Evolutionary conservation across 805 yeast genomes (phyloP), one percentile per base, ranked within the genome.

Genomic region (Candida insectorum): DNA sequence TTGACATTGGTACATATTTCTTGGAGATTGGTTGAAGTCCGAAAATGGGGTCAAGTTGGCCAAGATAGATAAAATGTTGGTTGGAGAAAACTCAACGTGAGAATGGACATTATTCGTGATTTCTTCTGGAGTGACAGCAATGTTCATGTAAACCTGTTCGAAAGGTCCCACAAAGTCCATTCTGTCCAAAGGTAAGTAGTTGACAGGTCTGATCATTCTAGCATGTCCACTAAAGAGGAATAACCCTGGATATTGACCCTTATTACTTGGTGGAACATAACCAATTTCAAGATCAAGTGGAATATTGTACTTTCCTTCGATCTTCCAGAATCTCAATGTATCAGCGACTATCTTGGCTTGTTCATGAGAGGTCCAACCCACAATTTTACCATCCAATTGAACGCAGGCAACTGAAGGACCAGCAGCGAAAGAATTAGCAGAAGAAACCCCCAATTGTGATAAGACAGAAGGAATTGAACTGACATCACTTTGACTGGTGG

Each of bases 1-100:
- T 74, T 93, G 98, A 68, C 98, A 93, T 70, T 93, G 98, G 62
- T 93, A 93, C 97, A 93, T 93, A 61, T 93, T 93, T 79, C 98
- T 85, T 54, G 98, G 98, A 17, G 97, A 89, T 71, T 93, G 98
- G 64, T 93, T 93, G 71, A 93, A 93, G 62, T 93, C 98, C 2
- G 97, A 89, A 60, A 87, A 93, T 47, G 98, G 98, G 2, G 98
- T 93, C 70, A 93, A 73, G 64, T 93, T 93, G 44, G 97, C 98
- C 60, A 93, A 72, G 47, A 93, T 91, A 15, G 97, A 88, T 48
- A 93, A 69, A 31, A 93, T 87, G 61, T 93, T 88, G 3, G 97
- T 93, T 51, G 98, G 97, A 2, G 94, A 73, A 59, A 74, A 88
- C 65, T 93, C 98, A 43, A 91, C 97, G 55, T 93, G 98, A 5